Base-by-base conservation (phyloP, 805 yeast species). In the Monosporozyma yasuniensis region DNA sequence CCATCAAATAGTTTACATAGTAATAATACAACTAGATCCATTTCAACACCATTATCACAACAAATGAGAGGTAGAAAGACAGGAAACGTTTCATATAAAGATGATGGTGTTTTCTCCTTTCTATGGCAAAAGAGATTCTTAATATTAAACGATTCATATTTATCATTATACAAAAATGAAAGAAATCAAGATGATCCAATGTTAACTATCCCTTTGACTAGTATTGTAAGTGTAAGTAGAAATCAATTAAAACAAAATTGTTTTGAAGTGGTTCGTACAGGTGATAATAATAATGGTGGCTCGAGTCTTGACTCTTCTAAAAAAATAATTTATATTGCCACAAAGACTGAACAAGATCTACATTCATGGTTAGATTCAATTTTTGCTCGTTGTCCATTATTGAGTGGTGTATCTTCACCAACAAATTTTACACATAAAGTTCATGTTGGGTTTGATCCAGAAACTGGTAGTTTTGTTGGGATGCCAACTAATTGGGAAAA, bases 351-450 rank as follows among this genome's bases (percentile, higher is more conserved):
- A 58, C 78, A 80, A 51, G 97, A 91, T 52, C 74, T 87, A 54
- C 80, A 86, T 62, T 83, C 85, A 52, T 90, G 98, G 98, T 77
- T 90, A 49, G 97, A 90, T 67, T 84, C 88, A 11, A 87, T 90
- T 54, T 80, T 83, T 52, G 78, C 87, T 14, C 83, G 83, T 64
- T 83, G 88, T 57, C 90, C 90, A 1, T 69, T 77, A 30, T 56
- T 73, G 28, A 70, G 77, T 34, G 72, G 79, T 22, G 96, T 93
- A 10, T 89, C 97, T 2, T 83, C 82, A 38, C 99, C 99, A 7
- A 87, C 91, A 16, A 90, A 91, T 66, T 91, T 91, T 66, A 88
- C 96, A 10, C 99, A 95, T 65, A 86, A 83, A 61, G 96, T 90
- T 16, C 93, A 86, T 64, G 91, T 86, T 23, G 90, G 90, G 1